Conservation (phyloP, 495 filamentous ascomycete genomes). For the Penicillium bovifimosum region DNA sequence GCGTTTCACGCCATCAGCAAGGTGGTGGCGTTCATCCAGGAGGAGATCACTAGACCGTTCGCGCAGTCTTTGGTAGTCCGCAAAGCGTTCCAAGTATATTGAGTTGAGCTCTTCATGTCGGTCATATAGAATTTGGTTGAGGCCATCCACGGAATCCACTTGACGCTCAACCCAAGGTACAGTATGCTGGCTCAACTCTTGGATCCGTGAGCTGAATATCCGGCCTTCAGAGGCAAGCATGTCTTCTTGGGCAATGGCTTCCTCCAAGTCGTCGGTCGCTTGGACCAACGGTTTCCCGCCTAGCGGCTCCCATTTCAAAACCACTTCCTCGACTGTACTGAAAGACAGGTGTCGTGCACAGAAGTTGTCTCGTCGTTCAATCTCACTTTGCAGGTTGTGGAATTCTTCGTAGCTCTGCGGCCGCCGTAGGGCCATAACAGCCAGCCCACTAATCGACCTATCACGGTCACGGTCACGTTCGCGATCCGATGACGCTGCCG, state of each 20-base stretch:
- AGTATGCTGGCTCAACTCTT: constrained; percentile 41
- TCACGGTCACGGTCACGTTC: constrained; percentile 17
- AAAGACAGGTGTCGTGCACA: constrained; percentile 86
- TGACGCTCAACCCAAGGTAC: constrained; percentile 63
- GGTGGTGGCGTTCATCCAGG: constrained; percentile 55
- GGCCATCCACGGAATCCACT: constrained; percentile 53
- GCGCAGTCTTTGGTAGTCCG: constrained; percentile 58
- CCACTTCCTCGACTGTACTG: constrained; percentile 78
- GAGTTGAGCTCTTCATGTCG: constrained; percentile 62
- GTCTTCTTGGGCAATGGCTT: constrained; percentile 43
- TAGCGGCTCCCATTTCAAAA: constrained; percentile 62
- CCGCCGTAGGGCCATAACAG: constrained; percentile 37
- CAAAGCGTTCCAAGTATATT: constrained; percentile 61
- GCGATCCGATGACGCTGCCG: constrained; percentile 31
- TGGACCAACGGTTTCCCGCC: constrained; percentile 33
- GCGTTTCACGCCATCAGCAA: constrained; percentile 72
- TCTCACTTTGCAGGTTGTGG: constrained; percentile 14
- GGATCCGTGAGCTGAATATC: constrained; percentile 51
- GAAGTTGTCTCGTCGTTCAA: constrained; percentile 24
- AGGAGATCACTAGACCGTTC: constrained; percentile 63
- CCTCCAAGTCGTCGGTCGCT: constrained; percentile 31
- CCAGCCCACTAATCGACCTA: constrained; percentile 17
- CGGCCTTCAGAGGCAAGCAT: constrained; percentile 55
- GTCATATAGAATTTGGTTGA: constrained; percentile 55
- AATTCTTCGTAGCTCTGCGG: constrained; percentile 42